Conservation (phyloP, 371 early-diverging fungal species). For the Apophysomyces ossiformis region DNA sequence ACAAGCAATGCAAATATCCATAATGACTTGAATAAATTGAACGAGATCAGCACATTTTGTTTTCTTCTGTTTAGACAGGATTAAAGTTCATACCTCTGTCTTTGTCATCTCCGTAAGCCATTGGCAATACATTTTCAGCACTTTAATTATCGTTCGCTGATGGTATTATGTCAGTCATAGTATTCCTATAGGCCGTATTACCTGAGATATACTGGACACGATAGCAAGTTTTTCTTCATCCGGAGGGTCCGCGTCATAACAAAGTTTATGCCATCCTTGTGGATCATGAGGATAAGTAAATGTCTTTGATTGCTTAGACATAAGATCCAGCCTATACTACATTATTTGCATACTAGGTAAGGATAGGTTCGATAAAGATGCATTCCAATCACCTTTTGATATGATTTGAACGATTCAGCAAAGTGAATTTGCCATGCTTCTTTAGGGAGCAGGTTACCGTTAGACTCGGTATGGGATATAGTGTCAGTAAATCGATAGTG, state of each 20-base stretch:
- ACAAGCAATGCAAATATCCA: conserved; percentile 40
- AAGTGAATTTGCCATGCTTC: conserved; percentile 37
- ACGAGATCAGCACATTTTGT: background rate
- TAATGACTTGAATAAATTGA: conserved; percentile 21
- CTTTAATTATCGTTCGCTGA: conserved; percentile 18
- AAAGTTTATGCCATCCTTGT: conserved; percentile 20
- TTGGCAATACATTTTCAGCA: conserved; percentile 28
- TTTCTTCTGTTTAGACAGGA: background rate
- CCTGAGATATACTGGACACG: conserved; percentile 28
- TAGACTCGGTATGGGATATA: background rate
- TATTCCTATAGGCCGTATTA: background rate
- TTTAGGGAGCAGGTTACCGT: conserved; percentile 18
- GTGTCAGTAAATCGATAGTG: conserved; percentile 31
- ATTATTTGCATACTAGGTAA: background rate
- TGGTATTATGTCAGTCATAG: background rate
- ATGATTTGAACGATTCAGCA: conserved; percentile 26
- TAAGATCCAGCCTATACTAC: background rate
- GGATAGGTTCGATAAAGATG: background rate
- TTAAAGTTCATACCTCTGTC: conserved; percentile 10
- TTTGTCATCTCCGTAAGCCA: conserved; percentile 38
- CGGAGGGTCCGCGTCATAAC: conserved; percentile 14
- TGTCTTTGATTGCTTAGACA: background rate
- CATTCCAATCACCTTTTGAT: conserved; percentile 27
- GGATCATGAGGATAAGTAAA: background rate
- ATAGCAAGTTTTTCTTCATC: background rate